Evolutionary conservation across 78 protist genomes (phyloP), one percentile per base, ranked within the genome.

Genomic region (Bigelowiella natans): DNA sequence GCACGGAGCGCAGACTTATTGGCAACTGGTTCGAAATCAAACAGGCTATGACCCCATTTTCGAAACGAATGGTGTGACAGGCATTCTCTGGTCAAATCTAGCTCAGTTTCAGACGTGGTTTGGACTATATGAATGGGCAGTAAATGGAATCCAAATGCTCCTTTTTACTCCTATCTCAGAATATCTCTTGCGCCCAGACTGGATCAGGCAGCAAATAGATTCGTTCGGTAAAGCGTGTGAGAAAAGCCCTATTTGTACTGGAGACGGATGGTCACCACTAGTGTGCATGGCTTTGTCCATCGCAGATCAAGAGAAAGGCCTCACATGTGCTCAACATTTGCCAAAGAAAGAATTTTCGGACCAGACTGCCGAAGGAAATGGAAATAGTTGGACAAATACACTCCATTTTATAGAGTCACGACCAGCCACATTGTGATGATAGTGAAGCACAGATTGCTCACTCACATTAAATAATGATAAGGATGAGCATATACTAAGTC

Each of bases 71-170:
- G 0, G 88, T 28, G 31, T 84, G 88, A n/a, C 31, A 0, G 88
- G 88, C 34, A 84, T 84, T 37, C 88, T 84, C 40, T 84, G 88
- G 88, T 37, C 31, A 1, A 84, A 84, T 34, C 88, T 84, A 30
- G 88, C 88, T 34, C 88, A 84, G 88, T 84, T 31, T 37, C 88
- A 84, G 88, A 84, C 88, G 38, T 84, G 88, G 88, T 84, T 84
- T 34, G 88, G 88, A n/a, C 39, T n/a, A 37, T 34, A 31, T n/a
- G 34, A 2, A 0, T 84, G 1, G 39, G 31, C 31, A 37, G 88
- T 84, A 37, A n/a, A 84, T 34, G 88, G 88, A 28, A 84, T 84
- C 1, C 88, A 84, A 18, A 51, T 51, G 73, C 18, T 51, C 7
- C 73, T 18, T 26, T 51, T 51, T 18, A 51, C 73, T 18, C 73